A percentile compares a stretch with the other conserved stretches of the same genome.
These are phyloP conservation scores for Aspergillus cejpii DNA, from an alignment of 2,329 filamentous ascomycete genomes.

Conservation along the genomic window DNA sequence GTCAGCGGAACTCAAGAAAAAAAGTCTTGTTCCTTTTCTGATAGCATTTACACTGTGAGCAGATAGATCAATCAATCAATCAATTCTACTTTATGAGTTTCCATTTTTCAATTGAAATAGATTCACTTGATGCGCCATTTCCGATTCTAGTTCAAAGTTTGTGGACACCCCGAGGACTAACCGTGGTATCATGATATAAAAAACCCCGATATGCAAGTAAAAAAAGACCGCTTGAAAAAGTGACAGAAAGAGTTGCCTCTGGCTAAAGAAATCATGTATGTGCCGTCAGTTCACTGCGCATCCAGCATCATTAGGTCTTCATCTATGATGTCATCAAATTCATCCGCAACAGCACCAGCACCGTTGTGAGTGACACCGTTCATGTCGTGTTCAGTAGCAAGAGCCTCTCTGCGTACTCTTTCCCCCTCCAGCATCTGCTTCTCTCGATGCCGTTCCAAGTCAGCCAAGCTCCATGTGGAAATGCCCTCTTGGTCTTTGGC, in stretches of 20 bases:
- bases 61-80: constrained; percentile 6
- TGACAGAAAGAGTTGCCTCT: constrained; percentile 2
- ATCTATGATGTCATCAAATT: constrained; percentile 41
- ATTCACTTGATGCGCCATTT: neutral
- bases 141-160: neutral
- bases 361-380: constrained; percentile 21
- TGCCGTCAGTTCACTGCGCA: constrained; percentile 22
- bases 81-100: neutral
- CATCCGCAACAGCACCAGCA: constrained; percentile 24
- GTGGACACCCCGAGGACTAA: constrained; percentile 18
- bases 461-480: constrained; percentile 79
- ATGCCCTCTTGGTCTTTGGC: constrained; percentile 81
- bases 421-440: constrained; percentile 68
- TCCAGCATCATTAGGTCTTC: constrained; percentile 40
- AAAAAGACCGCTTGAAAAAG: constrained; percentile 2
- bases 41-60: constrained; percentile 23
- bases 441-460: constrained; percentile 61
- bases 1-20: constrained; percentile 34
- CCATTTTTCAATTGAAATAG: no score
- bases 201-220: constrained; percentile 14
- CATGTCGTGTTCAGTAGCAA: constrained; percentile 23
- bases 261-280: constrained; percentile 4
- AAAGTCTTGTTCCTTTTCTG: constrained; percentile 25
- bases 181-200: constrained; percentile 21
- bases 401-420: constrained; percentile 53